Percentiles rank a stretch among this genome's conserved stretches.
Evolutionary conservation across 345 rosid genomes (phyloP).

Genomic region (Camelina laxa): DNA sequence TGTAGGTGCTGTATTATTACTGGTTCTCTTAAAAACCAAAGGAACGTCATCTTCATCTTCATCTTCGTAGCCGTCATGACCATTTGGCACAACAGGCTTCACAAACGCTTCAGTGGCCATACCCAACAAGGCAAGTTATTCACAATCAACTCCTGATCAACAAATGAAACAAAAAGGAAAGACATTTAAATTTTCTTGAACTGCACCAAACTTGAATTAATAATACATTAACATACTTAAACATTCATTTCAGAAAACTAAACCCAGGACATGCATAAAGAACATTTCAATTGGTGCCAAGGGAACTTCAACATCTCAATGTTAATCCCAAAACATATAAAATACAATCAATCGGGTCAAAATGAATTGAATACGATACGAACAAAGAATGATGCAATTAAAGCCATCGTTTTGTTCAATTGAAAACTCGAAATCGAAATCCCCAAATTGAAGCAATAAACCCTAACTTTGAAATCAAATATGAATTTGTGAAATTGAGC

Average conservation of each 20-base stretch:
- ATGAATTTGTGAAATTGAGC: conserved; percentile 30
- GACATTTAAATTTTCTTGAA: conserved; percentile 17
- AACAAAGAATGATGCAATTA: conserved; percentile 1
- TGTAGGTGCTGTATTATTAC: conserved; percentile 29
- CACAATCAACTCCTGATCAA: conserved; percentile 30
- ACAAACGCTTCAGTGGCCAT: conserved; percentile 80
- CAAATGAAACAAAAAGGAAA: conserved; percentile 35
- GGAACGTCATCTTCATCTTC: conserved; percentile 60
- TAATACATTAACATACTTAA: neutral
- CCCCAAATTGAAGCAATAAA: conserved; percentile 32
- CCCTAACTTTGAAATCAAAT: conserved; percentile 42
- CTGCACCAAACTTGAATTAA: conserved; percentile 7
- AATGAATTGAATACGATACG: conserved; percentile 28
- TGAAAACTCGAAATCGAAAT: conserved; percentile 15
- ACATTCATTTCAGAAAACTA: neutral
- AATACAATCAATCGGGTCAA: neutral
- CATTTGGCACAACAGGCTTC: conserved; percentile 49
- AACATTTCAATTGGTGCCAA: conserved; percentile 35
- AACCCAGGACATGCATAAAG: conserved; percentile 20
- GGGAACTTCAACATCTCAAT: conserved; percentile 33
- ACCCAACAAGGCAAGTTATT: conserved; percentile 39
- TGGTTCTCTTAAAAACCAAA: conserved; percentile 65
- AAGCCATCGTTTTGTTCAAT: conserved; percentile 16
- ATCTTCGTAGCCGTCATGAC: conserved; percentile 57
- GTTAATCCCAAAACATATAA: neutral